Base-by-base conservation (phyloP, 2,329 filamentous ascomycete genomes). In the Colletotrichum acutatum region DNA sequence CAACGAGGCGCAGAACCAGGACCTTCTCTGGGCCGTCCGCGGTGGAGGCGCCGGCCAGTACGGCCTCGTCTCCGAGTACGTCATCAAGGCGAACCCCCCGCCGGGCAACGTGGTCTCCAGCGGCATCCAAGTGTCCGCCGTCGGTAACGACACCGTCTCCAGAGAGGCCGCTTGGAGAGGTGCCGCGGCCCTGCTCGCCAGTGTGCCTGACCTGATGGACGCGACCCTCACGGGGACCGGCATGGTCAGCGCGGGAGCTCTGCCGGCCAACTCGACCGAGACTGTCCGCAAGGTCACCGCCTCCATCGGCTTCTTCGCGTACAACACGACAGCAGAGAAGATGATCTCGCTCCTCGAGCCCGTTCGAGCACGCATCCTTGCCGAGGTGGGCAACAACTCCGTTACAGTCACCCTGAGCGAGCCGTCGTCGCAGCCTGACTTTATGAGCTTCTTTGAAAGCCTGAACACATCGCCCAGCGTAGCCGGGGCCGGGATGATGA, bases 1-100 rank as follows among this genome's bases (percentile, higher is more conserved):
- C 3, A 85, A 83, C 52, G 81, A 78, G 3, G 78, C 82, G 2
- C 75, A 85, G 28, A 86, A 90, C 71, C 74, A 83, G 0, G 88
- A 91, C 64, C 82, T 91, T 1, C 90, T 88, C 79, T 91, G 88
- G 88, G 89, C 88, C 3, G 79, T 90, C 14, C 83, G 83, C 66
- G 88, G 88, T 22, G 88, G 88, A 7, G 88, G 89, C 1, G 86
- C 84, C 7, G 86, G 86, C 2, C 87, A 84, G 6, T 91, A 86
- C 74, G 89, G 84, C 2, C 81, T 90, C 3, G 85, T 90, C 9
- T 80, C 84, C 26, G 62, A 65, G 46, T 63, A 68, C 26, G 37
- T 71, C 58, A 54, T 71, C 34, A 63, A 68, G 63, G 58, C 69
- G 11, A 58, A 71, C 28, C 37, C 57, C 12, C 30, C 19, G 24